Base-by-base conservation (phyloP, 2,329 filamentous ascomycete genomes). In the Arthrinium puccinioides region DNA sequence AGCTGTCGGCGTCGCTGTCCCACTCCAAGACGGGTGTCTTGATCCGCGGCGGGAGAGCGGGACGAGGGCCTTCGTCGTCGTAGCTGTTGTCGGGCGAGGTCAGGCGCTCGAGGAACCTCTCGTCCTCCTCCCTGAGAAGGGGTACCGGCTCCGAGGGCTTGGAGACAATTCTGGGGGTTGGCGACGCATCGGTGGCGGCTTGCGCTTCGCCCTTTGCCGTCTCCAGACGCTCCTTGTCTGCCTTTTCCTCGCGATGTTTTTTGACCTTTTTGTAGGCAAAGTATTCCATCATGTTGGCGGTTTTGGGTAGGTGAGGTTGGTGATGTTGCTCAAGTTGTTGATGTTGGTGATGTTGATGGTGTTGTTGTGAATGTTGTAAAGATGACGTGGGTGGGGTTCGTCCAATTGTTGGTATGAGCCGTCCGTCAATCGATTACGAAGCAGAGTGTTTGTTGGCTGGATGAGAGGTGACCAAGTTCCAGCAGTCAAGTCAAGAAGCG, bases 221-320 rank as follows among this genome's bases (percentile, higher is more conserved):
- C 18, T 52, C 45, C 21, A 42, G 27, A 20, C 36, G 38, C 35
- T 52, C 44, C 39, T 55, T 53, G 27, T 55, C 53, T 5, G 51
- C 59, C 48, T 76, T 72, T 41, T 76, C 66, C 3, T 63, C 68
- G 48, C 65, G 69, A 53, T 72, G 61, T 58, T 80, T 77, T 62
- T 79, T 81, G 52, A 69, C 62, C 55, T 79, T 82, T 55, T 74
- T 80, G 62, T 71, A 74, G 24, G 67, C 61, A 46, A 82, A 72
- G 56, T 76, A 81, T 56, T 82, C 76, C 43, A 82, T 53, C 79
- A 82, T 82, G 33, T 45, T 63, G 51, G 25, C 25, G 10, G 25
- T 7, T 27, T n/a, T 27, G 25, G 23, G 4, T 27, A 14, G 25
- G 10, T 8, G 25, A 9, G 25, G 5, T 27, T 4, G 25, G 5